Base-by-base conservation (phyloP, 345 rosid species). In the Turnera subulata region DNA sequence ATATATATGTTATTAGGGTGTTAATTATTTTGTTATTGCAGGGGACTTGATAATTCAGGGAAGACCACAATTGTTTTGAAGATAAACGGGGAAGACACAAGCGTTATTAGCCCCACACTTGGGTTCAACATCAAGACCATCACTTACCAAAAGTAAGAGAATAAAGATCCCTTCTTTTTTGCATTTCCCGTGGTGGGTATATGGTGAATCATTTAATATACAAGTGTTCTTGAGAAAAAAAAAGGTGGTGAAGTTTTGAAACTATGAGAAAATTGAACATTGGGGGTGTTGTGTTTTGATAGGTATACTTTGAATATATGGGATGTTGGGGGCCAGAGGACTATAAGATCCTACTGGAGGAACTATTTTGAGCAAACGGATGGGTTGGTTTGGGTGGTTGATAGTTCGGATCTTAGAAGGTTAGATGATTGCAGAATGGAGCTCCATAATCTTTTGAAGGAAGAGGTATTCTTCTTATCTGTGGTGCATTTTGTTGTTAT, bases 361-460 rank as follows among this genome's bases (percentile, higher is more conserved):
- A 92, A 92, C 68, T 86, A 92, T 78, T 89, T 92, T 73, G 97
- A 92, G 78, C 91, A 84, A 76, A 92, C 96, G 38, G 97, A 93
- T 83, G 99, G 99, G 40, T 73, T 92, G 72, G 87, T 89, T 32
- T 89, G 97, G 96, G 97, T 86, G 13, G 99, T 89, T 11, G 96
- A 89, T 71, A 86, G 97, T 72, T 93, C 94, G 10, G 91, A 93
- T 76, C 84, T 89, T 46, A 77, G 97, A 71, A 83, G 97, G 68
- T 65, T 92, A 55, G 89, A 86, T 79, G 99, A 92, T 67, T 93
- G 99, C 73, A 84, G 76, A 72, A 72, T 82, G 86, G 96, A 93
- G 50, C 89, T 89, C 62, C 84, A 89, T 53, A 93, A 93, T 76
- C 89, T 93, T 58, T 78, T 93, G 59, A 93, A 89, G 66, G 99